Conservation (phyloP, 1,284 basidiomycete genomes). For the Moesziomyces sp. region DNA sequence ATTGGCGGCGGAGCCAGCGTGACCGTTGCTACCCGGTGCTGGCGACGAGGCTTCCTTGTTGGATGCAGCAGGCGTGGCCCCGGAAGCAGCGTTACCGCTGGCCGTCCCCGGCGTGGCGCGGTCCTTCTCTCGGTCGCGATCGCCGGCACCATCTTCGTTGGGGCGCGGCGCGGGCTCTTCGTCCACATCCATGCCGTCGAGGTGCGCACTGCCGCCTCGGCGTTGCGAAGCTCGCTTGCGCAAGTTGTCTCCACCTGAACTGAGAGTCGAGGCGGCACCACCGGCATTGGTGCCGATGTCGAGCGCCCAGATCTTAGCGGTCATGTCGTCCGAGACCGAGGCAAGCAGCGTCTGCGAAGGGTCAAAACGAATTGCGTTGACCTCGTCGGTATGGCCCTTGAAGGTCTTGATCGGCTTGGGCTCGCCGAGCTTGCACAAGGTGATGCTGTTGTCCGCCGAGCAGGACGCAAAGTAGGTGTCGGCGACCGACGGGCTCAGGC, state of each 20-base stretch:
- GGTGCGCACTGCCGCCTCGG: constrained; percentile 49
- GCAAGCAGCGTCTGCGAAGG: constrained; percentile 65
- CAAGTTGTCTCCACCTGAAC: constrained; percentile 19
- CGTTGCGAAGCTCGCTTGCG: constrained; percentile 48
- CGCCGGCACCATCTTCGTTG: constrained; percentile 26
- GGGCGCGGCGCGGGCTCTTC: constrained; percentile 29
- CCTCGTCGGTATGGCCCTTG: constrained; percentile 65
- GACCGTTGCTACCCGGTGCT: constrained; percentile 33
- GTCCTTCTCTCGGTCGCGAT: constrained; percentile 45
- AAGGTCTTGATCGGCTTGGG: constrained; percentile 62
- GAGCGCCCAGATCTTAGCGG: constrained; percentile 62
- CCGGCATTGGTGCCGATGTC: constrained; percentile 32
- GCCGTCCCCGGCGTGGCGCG: constrained; percentile 35
- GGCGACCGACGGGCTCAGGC: constrained; percentile 46
- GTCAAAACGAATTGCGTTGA: constrained; percentile 66
- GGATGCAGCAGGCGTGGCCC: neutral
- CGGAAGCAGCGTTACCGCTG: constrained; percentile 10
- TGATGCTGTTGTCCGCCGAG: constrained; percentile 65
- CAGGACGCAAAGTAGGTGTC: constrained; percentile 65
- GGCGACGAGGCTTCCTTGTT: constrained; percentile 35
- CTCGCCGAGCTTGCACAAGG: constrained; percentile 63
- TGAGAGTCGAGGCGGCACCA: constrained; percentile 9
- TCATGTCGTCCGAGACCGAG: constrained; percentile 63
- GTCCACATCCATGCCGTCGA: constrained; percentile 54
- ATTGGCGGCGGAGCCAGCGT: constrained; percentile 13